Evolutionary conservation across 768 basidiomycete species (phyloP).

Genomic region (Hypsizygus marmoreus): DNA sequence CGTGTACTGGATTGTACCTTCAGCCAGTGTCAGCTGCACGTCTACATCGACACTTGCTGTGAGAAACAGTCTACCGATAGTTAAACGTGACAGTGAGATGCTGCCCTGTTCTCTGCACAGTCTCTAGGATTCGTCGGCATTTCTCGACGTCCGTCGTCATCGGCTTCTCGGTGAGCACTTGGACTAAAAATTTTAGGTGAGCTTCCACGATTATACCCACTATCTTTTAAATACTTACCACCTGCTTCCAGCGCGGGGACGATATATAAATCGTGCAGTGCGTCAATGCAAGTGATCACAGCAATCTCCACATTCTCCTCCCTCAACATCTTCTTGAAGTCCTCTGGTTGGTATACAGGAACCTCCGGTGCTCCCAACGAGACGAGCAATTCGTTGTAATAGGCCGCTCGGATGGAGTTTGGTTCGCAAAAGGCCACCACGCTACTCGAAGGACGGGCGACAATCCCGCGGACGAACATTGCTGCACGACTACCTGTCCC

Average conservation of each 20-base stretch:
- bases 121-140: constrained; percentile 44
- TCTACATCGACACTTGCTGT: background rate
- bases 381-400: constrained; percentile 43
- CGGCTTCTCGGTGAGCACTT: constrained; percentile 55
- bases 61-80: constrained; percentile 30
- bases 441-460: constrained; percentile 39
- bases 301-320: constrained; percentile 47
- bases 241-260: constrained; percentile 43
- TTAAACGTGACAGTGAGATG: constrained; percentile 46
- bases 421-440: constrained; percentile 51
- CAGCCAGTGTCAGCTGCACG: background rate
- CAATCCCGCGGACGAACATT: constrained; percentile 49
- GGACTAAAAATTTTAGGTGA: too few relatives aligned
- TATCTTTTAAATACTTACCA: constrained; percentile 25
- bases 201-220: background rate
- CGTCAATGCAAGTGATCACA: constrained; percentile 52
- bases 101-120: constrained; percentile 42
- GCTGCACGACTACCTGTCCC: constrained; percentile 44
- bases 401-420: constrained; percentile 44
- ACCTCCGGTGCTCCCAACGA: constrained; percentile 38
- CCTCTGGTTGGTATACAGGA: constrained; percentile 40
- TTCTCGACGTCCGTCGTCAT: constrained; percentile 54
- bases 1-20: constrained; percentile 51
- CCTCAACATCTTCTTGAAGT: constrained; percentile 46
- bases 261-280: constrained; percentile 49